Evolutionary conservation across 2,329 filamentous ascomycete genomes (phyloP).

Genomic region (Coleophoma eucalyptorum): DNA sequence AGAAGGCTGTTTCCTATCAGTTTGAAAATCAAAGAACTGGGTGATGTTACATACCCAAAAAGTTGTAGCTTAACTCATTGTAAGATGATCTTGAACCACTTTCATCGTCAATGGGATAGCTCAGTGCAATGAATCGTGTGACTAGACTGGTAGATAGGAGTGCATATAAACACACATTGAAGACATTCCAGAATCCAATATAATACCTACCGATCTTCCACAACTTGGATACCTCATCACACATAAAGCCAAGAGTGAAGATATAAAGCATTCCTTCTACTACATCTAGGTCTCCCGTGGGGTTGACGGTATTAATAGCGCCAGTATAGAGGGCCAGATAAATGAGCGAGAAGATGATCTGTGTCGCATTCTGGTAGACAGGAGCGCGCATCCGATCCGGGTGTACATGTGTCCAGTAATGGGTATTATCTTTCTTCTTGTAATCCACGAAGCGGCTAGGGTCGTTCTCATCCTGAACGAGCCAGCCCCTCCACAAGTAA

Average conservation of each 20-base stretch:
- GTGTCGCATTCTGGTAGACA: constrained; percentile 85
- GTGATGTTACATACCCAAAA: constrained; percentile 46
- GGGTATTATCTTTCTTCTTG: constrained; percentile 72
- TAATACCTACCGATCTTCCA: constrained; percentile 94
- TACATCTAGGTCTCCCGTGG: constrained; percentile 74
- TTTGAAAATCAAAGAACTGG: background rate
- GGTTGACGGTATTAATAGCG: constrained; percentile 93
- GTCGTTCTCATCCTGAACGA: constrained; percentile 92
- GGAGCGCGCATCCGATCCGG: constrained; percentile 93
- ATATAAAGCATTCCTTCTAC: constrained; percentile 83
- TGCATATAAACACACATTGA: constrained; percentile 80
- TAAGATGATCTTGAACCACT: constrained; percentile 53
- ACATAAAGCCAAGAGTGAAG: constrained; percentile 88
- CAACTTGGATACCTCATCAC: constrained; percentile 82
- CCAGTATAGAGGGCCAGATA: constrained; percentile 84
- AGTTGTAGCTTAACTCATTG: constrained; percentile 87
- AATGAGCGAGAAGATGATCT: constrained; percentile 78
- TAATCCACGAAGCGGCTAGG: constrained; percentile 88
- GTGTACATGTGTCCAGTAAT: constrained; percentile 79
- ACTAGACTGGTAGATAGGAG: constrained; percentile 76
- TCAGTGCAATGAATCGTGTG: constrained; percentile 74
- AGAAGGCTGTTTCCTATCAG: constrained; percentile 56
- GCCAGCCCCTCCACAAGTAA: constrained; percentile 92
- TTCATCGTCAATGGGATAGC: constrained; percentile 46
- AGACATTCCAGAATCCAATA: constrained; percentile 94